phyloP scores from a whole-genome alignment of 129 eudicot genomes.

The Flaveria brownii region DNA sequence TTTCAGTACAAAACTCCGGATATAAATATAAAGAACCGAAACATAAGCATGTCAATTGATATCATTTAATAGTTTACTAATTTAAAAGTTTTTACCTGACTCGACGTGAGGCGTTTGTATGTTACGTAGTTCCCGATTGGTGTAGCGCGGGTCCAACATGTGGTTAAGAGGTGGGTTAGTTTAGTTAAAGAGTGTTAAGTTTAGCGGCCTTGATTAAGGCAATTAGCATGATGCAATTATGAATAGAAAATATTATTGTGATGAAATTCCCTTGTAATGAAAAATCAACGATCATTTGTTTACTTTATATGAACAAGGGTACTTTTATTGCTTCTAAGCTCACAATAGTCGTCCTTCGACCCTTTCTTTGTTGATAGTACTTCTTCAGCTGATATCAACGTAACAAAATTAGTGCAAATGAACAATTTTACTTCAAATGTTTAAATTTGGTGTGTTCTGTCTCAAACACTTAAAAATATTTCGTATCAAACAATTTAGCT shows the following conservation, averaged over 20 bases:
- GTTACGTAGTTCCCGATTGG: too few species aligned
- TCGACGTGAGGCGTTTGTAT: background rate
- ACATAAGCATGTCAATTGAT: too few species aligned
- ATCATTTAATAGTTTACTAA: background rate
- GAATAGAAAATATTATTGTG: constrained; percentile 6
- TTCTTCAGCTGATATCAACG: constrained; percentile 60
- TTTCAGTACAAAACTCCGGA: too few species aligned
- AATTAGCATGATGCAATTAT: constrained; percentile 22
- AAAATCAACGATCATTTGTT: too few species aligned
- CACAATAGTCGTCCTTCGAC: constrained; percentile 49
- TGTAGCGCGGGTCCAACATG: constrained; percentile 15
- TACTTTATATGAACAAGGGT: too few species aligned
- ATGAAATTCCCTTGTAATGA: too few species aligned
- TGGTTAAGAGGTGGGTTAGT: constrained; percentile 6
- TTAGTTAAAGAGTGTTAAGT: constrained; percentile 20
- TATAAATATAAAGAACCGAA: too few species aligned
- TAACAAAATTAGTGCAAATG: background rate
- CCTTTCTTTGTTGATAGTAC: constrained; percentile 84
- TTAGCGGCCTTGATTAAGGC: constrained; percentile 31
- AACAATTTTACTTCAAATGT: background rate
- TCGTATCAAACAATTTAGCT: background rate
- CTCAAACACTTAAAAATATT: background rate
- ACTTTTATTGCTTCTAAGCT: constrained; percentile 64
- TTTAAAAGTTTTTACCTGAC: background rate
- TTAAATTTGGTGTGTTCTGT: background rate